A percentile compares a stretch with the other conserved stretches of the same genome.
These are phyloP conservation scores for Nothophaeocryptopus gaeumannii DNA, from an alignment of 2,329 filamentous ascomycete genomes.

Conservation along the genomic window DNA sequence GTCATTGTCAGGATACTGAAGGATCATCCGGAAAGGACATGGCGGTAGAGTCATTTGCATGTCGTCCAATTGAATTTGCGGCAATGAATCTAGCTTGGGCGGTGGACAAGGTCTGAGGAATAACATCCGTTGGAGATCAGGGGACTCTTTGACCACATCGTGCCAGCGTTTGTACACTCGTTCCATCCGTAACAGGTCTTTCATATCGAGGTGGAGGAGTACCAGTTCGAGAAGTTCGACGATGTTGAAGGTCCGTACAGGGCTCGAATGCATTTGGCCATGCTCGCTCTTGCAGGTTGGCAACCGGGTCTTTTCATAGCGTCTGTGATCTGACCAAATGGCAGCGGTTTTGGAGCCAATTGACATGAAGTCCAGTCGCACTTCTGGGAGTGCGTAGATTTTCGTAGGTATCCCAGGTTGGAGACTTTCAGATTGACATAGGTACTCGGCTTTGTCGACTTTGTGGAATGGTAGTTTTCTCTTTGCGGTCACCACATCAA, in stretches of 20 bases:
- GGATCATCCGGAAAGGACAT: background rate
- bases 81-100: conserved; percentile 6
- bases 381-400: background rate
- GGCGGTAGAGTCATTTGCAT: background rate
- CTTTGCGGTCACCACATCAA: background rate
- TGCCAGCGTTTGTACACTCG: conserved; percentile 15
- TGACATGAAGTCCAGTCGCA: background rate
- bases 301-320: background rate
- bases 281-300: background rate
- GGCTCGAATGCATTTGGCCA: background rate
- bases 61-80: background rate
- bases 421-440: background rate
- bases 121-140: conserved; percentile 8
- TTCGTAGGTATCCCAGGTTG: background rate
- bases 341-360: background rate
- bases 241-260: too few relatives aligned
- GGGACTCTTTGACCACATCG: conserved; percentile 9
- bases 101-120: conserved; percentile 13
- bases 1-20: background rate
- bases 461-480: too few relatives aligned
- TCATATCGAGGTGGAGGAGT: conserved; percentile 13
- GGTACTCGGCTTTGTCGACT: background rate
- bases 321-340: background rate
- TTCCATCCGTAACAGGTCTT: conserved; percentile 11
- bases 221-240: conserved; percentile 18